Evolutionary conservation across 2,329 filamentous ascomycete genomes (phyloP), one percentile per base, ranked within the genome.

Genomic region (Escovopsis weberi): DNA sequence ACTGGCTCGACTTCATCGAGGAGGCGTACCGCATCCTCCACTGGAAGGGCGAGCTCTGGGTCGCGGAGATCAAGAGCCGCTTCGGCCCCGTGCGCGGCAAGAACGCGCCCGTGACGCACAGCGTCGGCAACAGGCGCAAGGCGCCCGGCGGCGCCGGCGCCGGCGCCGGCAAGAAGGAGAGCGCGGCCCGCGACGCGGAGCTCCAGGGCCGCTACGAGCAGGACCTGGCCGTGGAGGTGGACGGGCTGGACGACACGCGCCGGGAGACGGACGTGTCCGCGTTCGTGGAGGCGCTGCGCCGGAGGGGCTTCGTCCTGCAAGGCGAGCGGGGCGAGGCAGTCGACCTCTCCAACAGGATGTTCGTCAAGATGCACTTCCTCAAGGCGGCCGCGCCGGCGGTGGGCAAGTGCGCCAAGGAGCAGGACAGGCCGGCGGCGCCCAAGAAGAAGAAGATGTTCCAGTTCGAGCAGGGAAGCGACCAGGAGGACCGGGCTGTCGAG

Each of bases 1-100:
- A 98, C 66, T 98, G 91, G 89, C 75, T 94, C 42, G 80, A 86
- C 53, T 96, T 98, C 59, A 75, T 98, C 54, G 91, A 96, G 64
- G 91, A 98, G 66, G 89, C 89, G 12, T 94, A 86, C 68, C 80
- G 91, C 42, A 72, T 96, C 41, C 73, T 98, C 47, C 82, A 86
- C 56, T 88, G 87, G 75, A 89, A 91, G 57, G 91, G 91, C 51
- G 91, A 98, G 68, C 78, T 94, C 42, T 98, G 91, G 91, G 76
- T 98, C 41, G 85, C 86, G 39, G 91, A 98, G 66, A 95, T 98
- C 64, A 96, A 96, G 67, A 85, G 78, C 50, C 82, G 91, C 30
- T 96, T 98, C 57, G 62, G 55, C 50, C 69, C 65, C 50, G 53
- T 56, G 6, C 48, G 56, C 35, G 53, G 45, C 44, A 63, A 59